A percentile compares a stretch with the other conserved stretches of the same genome.
Conservation (phyloP, 2,329 filamentous ascomycete species). For the Pleomassaria siparia region DNA sequence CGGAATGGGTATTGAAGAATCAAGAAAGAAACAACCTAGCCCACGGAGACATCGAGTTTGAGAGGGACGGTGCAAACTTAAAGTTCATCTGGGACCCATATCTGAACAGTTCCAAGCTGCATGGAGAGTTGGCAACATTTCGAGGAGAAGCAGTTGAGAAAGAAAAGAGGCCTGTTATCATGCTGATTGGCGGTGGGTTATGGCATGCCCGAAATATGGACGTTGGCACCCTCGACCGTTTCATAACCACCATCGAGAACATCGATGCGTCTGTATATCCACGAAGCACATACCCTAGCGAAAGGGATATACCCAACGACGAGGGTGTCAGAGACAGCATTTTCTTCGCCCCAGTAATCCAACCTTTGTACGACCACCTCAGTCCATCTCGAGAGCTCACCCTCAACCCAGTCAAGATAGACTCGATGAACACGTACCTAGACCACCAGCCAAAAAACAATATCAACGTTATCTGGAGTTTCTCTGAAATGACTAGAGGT, state of each 20-base stretch:
- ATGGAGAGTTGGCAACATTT: constrained; percentile 46
- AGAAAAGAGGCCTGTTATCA: constrained; percentile 41
- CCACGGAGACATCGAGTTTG: constrained; percentile 51
- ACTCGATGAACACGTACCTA: constrained; percentile 57
- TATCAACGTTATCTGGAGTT: constrained; percentile 53
- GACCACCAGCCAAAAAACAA: constrained; percentile 41
- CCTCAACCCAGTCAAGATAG: constrained; percentile 53
- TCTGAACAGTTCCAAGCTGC: constrained; percentile 54
- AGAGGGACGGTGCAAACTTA: constrained; percentile 50
- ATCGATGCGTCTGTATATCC: constrained; percentile 32
- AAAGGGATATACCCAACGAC: constrained; percentile 2
- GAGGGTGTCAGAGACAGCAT: constrained; percentile 35
- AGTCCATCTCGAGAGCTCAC: constrained; percentile 44
- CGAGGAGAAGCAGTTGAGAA: constrained; percentile 10
- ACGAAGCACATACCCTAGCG: constrained; percentile 2
- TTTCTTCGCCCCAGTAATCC: constrained; percentile 50
- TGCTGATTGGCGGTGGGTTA: constrained; percentile 58
- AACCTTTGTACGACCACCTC: constrained; percentile 50
- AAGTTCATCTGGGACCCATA: constrained; percentile 66
- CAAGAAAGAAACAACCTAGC: constrained; percentile 9
- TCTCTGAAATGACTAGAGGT: constrained; percentile 51
- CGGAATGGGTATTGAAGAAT: constrained; percentile 40
- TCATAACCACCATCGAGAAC: constrained; percentile 50
- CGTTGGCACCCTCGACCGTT: constrained; percentile 49
- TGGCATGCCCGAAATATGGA: constrained; percentile 57